Evolutionary conservation across 2,329 filamentous ascomycete genomes (phyloP), one percentile per base, ranked within the genome.

Genomic region (Coniochaeta pulveracea): DNA sequence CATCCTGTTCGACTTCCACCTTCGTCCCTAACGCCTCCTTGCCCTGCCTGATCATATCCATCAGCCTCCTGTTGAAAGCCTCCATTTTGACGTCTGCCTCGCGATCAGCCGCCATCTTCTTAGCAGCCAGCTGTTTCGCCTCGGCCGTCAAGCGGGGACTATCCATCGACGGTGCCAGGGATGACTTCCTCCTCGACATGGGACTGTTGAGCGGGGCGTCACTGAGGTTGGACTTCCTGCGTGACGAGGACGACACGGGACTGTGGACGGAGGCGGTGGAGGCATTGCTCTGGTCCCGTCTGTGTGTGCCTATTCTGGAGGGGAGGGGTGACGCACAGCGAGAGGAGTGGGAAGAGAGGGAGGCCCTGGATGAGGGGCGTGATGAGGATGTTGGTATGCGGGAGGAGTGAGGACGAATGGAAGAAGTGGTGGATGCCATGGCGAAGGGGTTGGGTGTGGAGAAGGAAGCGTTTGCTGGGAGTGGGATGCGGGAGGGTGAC

Each of bases 31-130:
- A 58, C 2, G 91, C 91, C 54, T 91, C 81, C 45, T 80, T 80
- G 1, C 88, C 91, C 55, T 96, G 80, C 2, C 78, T 69, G 35
- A 98, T 93, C 81, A 98, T 85, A 21, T 79, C 81, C 49, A 82
- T 74, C 30, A 96, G 61, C 45, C 82, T 76, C 30, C 74, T 68
- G 50, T 91, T 93, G 56, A 96, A 76, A 17, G 80, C 73, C 31
- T 76, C 76, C 45, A 96, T 80, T 34, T 80, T 77, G 26, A 78
- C 74, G 45, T 96, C 86, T 6, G 83, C 72, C 45, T 88, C 79
- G 28, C 76, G 67, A 46, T 94, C 85, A 37, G 83, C 81, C 33
- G 74, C 72, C 16, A 76, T 66, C 43, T 80, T 72, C 48, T 75
- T 71, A n/a, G 77, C 76, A 5, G 85, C 77, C 36, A 88, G 73